These are phyloP conservation scores for Alternaria burnsii DNA, from an alignment of 2,329 filamentous ascomycete genomes.

Conservation along the genomic window DNA sequence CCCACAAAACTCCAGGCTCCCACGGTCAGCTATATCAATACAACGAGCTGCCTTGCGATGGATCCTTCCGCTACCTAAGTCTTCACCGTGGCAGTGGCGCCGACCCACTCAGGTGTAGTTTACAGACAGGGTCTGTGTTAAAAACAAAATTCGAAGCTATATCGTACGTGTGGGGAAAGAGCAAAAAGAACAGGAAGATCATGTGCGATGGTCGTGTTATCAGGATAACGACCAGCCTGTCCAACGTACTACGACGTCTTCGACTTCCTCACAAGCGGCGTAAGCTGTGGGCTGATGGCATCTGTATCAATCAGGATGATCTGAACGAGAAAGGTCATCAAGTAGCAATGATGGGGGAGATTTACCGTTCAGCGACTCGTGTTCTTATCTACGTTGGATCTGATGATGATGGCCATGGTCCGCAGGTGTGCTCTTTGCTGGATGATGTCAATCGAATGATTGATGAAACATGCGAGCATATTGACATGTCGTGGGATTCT, in stretches of 20 bases:
- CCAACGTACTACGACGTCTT: constrained; percentile 14
- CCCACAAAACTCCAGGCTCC: neutral
- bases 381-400: constrained; percentile 21
- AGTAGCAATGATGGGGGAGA: constrained; percentile 22
- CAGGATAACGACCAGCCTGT: constrained; percentile 15
- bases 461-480: neutral
- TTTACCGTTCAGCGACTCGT: constrained; percentile 17
- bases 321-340: constrained; percentile 23
- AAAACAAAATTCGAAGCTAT: constrained; percentile 21
- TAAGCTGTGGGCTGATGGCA: constrained; percentile 24
- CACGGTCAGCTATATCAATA: constrained; percentile 10
- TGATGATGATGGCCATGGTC: constrained; percentile 9
- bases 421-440: constrained; percentile 9
- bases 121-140: constrained; percentile 8
- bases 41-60: constrained; percentile 7
- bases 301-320: constrained; percentile 26
- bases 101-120: constrained; percentile 15
- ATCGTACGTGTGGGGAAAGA: constrained; percentile 23
- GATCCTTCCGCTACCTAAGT: constrained; percentile 8
- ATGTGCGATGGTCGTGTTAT: constrained; percentile 11
- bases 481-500: neutral
- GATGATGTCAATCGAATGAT: constrained; percentile 13
- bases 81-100: constrained; percentile 7
- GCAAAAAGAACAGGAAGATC: constrained; percentile 11
- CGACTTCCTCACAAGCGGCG: constrained; percentile 9